These are phyloP conservation scores for Aspergillus ochraceoroseus DNA, from an alignment of 2,329 filamentous ascomycete genomes.

Conservation along the genomic window DNA sequence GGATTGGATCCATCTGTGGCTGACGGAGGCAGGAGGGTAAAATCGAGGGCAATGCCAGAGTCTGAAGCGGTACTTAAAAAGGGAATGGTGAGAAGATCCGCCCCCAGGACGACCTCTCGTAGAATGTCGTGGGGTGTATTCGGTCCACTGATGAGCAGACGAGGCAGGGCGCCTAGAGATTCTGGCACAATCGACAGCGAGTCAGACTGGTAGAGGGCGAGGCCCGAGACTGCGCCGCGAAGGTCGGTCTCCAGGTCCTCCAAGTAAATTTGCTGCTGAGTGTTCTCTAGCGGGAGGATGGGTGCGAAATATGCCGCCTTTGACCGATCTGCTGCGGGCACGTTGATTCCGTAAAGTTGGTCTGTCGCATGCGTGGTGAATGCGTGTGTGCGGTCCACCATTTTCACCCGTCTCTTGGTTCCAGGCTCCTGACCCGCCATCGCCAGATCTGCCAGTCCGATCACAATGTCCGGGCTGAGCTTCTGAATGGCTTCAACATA, in stretches of 20 bases:
- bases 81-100: slow-evolving; percentile 73
- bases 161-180: slow-evolving; percentile 60
- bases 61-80: slow-evolving; percentile 73
- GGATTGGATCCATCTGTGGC: slow-evolving; percentile 11
- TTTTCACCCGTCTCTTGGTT: slow-evolving; percentile 70
- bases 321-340: slow-evolving; percentile 26
- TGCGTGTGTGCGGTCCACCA: slow-evolving; percentile 77
- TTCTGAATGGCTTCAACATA: slow-evolving; percentile 62
- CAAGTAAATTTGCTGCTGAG: slow-evolving; percentile 75
- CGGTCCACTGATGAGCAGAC: slow-evolving; percentile 67
- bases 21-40: slow-evolving; percentile 59
- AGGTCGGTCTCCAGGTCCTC: slow-evolving; percentile 64
- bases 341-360: slow-evolving; percentile 36
- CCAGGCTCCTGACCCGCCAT: slow-evolving; percentile 56
- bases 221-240: slow-evolving; percentile 54
- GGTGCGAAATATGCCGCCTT: slow-evolving; percentile 57
- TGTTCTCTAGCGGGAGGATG: slow-evolving; percentile 68
- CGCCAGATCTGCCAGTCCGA: slow-evolving; percentile 71
- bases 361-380: slow-evolving; percentile 70
- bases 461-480: slow-evolving; percentile 73
- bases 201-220: slow-evolving; percentile 73
- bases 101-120: slow-evolving; percentile 66
- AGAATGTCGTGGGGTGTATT: slow-evolving; percentile 71
- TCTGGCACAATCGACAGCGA: slow-evolving; percentile 63
- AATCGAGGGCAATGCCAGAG: slow-evolving; percentile 76